Percentiles rank a stretch among this genome's conserved stretches.
Conservation (phyloP, 2,329 filamentous ascomycete species). For the Fusarium incarnatum region DNA sequence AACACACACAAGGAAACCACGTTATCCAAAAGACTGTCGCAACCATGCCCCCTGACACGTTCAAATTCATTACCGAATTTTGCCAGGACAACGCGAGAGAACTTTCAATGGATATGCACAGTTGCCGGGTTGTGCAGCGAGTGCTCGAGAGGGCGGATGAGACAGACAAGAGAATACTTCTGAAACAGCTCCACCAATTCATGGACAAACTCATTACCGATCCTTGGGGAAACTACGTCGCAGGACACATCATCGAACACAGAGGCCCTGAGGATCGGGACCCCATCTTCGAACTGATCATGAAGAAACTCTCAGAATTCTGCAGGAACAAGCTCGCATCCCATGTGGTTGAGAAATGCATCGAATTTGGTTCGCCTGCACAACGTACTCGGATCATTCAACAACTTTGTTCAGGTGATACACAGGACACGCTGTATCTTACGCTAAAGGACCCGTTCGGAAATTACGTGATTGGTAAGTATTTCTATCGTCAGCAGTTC, state of each 20-base stretch:
- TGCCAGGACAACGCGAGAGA: constrained; percentile 80
- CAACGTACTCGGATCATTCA: constrained; percentile 78
- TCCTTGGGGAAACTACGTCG: constrained; percentile 95
- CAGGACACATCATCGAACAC: constrained; percentile 88
- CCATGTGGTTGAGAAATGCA: constrained; percentile 96
- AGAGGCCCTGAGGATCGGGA: constrained; percentile 78
- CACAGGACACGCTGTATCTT: constrained; percentile 75
- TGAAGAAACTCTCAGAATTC: constrained; percentile 75
- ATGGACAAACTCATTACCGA: constrained; percentile 81
- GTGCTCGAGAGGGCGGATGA: constrained; percentile 86
- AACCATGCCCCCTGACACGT: constrained; percentile 78
- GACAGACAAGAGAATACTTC: constrained; percentile 75
- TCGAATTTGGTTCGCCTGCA: constrained; percentile 75
- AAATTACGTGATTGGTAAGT: constrained; percentile 96
- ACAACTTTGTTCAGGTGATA: constrained; percentile 71
- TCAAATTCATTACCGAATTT: constrained; percentile 86
- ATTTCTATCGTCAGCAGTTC: constrained; percentile 42
- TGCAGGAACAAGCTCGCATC: constrained; percentile 98
- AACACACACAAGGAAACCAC: constrained; percentile 93
- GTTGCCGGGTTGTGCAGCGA: constrained; percentile 92
- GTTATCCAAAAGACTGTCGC: constrained; percentile 96
- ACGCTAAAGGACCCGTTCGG: constrained; percentile 93
- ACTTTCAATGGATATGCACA: constrained; percentile 84
- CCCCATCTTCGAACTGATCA: constrained; percentile 79
- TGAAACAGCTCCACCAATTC: constrained; percentile 81